Percentiles rank a stretch among this genome's conserved stretches.
These are phyloP conservation scores for Jasminum sambac DNA, from an alignment of 257 asterid species.

Conservation along the genomic window DNA sequence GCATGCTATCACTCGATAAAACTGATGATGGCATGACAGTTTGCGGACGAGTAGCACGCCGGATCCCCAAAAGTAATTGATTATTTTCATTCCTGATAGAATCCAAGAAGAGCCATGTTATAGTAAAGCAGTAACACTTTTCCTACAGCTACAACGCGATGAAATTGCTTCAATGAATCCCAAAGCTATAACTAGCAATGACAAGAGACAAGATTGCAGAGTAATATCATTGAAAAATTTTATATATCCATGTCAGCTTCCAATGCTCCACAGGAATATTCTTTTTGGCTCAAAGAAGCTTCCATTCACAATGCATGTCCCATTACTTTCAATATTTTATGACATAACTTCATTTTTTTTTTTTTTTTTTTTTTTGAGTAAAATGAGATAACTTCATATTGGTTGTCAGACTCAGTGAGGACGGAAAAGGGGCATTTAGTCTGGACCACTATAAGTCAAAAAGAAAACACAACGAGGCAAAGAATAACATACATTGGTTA, in stretches of 20 bases:
- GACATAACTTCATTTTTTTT: neutral
- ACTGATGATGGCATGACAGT: conserved; percentile 91
- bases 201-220: neutral
- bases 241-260: neutral
- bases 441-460: neutral
- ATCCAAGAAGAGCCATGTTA: conserved; percentile 1
- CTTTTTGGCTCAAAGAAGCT: neutral
- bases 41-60: conserved; percentile 87
- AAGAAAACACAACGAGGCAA: neutral
- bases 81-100: conserved; percentile 76
- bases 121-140: neutral
- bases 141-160: neutral
- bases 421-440: neutral
- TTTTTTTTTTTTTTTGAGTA: too few relatives aligned
- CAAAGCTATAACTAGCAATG: neutral
- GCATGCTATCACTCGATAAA: conserved; percentile 94
- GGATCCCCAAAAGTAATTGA: conserved; percentile 83
- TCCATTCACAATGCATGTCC: neutral
- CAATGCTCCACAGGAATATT: neutral
- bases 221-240: neutral
- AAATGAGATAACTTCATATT: neutral
- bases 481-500: neutral
- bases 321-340: neutral
- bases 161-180: neutral
- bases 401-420: neutral